phyloP scores from a whole-genome alignment of 2,329 filamentous ascomycete species.

The Dothistroma septosporum region DNA sequence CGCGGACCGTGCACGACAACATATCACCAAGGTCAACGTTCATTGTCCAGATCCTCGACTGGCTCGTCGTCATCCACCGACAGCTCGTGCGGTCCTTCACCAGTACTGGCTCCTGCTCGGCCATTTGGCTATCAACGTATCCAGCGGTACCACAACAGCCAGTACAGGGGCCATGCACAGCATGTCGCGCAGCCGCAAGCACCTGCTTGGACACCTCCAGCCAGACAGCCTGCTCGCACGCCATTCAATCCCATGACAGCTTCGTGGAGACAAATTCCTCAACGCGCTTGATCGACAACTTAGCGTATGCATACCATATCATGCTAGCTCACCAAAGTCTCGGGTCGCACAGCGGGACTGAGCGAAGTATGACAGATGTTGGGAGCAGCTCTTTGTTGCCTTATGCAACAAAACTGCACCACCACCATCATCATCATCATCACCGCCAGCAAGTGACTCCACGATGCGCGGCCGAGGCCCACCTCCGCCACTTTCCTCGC shows the following conservation, averaged over 20 bases:
- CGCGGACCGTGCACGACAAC: not conserved
- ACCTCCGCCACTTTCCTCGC: no score
- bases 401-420: not conserved
- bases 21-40: not conserved
- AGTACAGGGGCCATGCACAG: not conserved
- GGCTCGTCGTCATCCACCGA: not conserved
- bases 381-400: not conserved
- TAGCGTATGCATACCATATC: not conserved
- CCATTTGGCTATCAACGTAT: not conserved
- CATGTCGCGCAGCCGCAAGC: not conserved
- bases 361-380: not conserved
- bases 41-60: not conserved
- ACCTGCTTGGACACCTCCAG: not conserved
- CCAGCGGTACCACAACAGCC: not conserved
- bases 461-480: no score
- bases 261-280: not conserved
- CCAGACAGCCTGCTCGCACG: not conserved
- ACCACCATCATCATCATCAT: not conserved
- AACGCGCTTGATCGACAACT: not conserved
- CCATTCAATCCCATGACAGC: not conserved
- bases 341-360: not conserved
- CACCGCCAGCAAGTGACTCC: not conserved
- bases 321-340: not conserved
- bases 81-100: not conserved
- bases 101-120: not conserved